Evolutionary conservation across 306 rosid genomes (phyloP).

Genomic region (Coriaria nepalensis): DNA sequence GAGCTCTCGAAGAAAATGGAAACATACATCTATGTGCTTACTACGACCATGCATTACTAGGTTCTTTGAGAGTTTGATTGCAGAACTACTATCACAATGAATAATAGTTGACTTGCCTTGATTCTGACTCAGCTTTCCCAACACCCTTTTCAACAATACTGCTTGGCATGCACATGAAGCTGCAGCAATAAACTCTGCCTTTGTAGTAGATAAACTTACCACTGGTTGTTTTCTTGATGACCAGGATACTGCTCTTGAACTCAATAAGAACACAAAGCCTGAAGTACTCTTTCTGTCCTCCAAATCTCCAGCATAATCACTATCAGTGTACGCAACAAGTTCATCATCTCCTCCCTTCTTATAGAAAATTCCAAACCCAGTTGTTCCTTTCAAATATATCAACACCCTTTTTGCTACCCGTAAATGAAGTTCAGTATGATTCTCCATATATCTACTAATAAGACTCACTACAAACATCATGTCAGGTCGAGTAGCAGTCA

Average conservation of each 20-base stretch:
- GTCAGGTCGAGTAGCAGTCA: too few relatives aligned
- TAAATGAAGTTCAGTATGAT: background rate
- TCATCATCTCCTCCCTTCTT: background rate
- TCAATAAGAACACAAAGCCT: background rate
- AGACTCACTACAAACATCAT: background rate
- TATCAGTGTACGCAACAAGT: background rate
- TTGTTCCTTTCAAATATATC: background rate
- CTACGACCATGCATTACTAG: background rate
- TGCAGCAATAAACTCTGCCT: background rate
- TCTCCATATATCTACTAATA: background rate
- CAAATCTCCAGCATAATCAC: constrained; percentile 1
- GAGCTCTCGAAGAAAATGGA: background rate
- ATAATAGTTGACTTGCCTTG: background rate
- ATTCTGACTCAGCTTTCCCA: background rate
- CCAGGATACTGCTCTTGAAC: background rate
- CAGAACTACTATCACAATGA: too few relatives aligned
- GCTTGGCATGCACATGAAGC: background rate
- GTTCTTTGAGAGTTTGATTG: too few relatives aligned
- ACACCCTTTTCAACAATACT: background rate
- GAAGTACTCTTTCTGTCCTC: background rate
- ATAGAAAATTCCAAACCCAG: background rate
- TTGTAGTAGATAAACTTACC: background rate
- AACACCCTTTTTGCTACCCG: background rate
- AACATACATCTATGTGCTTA: background rate
- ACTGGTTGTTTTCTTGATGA: background rate